Evolutionary conservation across 176 grass and related monocot species (phyloP), one percentile per base, ranked within the genome.

Genomic region (Urochloa ruziziensis): DNA sequence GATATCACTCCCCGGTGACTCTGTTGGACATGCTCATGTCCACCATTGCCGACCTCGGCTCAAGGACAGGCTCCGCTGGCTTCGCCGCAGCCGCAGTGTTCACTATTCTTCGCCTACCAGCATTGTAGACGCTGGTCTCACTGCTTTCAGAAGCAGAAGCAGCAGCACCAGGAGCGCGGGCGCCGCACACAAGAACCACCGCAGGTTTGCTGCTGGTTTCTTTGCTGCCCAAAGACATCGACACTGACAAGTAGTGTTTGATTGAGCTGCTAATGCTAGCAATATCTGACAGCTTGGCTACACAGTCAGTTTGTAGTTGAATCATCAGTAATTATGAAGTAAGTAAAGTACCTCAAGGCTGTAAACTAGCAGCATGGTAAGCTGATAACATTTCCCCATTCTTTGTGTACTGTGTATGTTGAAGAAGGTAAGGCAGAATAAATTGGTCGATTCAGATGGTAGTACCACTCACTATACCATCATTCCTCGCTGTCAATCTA

Each of bases 1-100:
- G 64, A 70, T 81, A 36, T 86, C 80, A 6, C 79, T 81, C 34
- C 79, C 64, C 5, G 24, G 51, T 57, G 79, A 81, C 42, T 81
- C 64, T 57, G 34, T 42, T 27, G 48, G 73, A 9, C 73, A 56
- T 35, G 71, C 19, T 15, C 49, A 54, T 36, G 72, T 12, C 62
- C 78, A 80, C 62, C 62, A 69, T 54, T 57, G 33, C 79, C 79
- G n/a, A 10, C 79, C 79, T 54, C 64, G 64, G 32, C 73, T 85
- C 36, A 79, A 30, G 24, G 89, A 82, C 67, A 70, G 84, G 42
- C 56, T 82, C 75, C 86, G 82, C 39, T 79, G 79, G 83, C 73
- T 94, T 21, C 89, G 84, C 51, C 87, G 82, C 68, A 91, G 92
- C 82, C 85, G 82, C 52, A 94, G 92, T 21, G 89, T 91, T 40